Percentiles rank a stretch among this genome's conserved stretches.
phyloP scores from a whole-genome alignment of 1,284 basidiomycete species.

The Boletus albobrunnescens region DNA sequence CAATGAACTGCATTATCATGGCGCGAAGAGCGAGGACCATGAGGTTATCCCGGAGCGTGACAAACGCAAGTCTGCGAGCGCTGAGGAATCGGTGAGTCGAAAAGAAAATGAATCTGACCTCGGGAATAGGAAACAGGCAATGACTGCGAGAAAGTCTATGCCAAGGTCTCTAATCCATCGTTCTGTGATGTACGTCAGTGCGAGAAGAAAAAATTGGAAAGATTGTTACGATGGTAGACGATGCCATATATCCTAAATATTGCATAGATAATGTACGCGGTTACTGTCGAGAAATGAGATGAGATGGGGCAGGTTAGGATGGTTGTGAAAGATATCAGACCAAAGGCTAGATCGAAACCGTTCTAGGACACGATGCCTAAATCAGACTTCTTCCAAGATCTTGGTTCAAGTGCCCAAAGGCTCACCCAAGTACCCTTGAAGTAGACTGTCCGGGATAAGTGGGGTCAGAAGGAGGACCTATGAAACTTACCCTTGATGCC shows the following conservation, averaged over 20 bases:
- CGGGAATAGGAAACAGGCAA: conserved; percentile 85
- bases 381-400: conserved; percentile 22
- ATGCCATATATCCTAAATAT: conserved; percentile 67
- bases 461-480: not conserved
- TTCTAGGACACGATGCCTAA: conserved; percentile 49
- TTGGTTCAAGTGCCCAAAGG: conserved; percentile 11
- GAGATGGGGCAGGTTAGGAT: not conserved
- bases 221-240: conserved; percentile 50
- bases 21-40: conserved; percentile 76
- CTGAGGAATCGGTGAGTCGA: not conserved
- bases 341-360: conserved; percentile 86
- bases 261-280: conserved; percentile 74
- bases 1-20: conserved; percentile 75
- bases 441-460: conserved; percentile 52
- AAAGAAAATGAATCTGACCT: conserved; percentile 41
- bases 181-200: conserved; percentile 36
- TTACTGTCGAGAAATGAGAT: conserved; percentile 45
- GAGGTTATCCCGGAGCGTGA: conserved; percentile 82
- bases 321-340: conserved; percentile 35
- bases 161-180: conserved; percentile 61
- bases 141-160: conserved; percentile 70
- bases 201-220: not conserved
- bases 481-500: conserved; percentile 66
- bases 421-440: conserved; percentile 80
- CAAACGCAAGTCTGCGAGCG: conserved; percentile 70